Conservation (phyloP, 2,329 filamentous ascomycete species). For the Trichophyton mentagrophytes region DNA sequence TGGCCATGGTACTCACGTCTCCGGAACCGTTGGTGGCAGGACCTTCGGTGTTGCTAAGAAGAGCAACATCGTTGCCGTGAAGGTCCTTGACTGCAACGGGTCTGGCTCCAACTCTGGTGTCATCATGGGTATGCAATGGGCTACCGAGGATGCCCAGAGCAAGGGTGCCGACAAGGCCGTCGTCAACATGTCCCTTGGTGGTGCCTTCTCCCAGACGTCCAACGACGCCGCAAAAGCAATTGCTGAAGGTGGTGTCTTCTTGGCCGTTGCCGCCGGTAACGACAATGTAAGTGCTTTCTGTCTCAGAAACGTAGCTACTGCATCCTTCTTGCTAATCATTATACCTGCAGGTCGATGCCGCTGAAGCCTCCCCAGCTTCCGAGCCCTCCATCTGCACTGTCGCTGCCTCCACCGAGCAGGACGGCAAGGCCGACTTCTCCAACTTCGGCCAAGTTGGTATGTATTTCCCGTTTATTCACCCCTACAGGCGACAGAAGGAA, state of each 20-base stretch:
- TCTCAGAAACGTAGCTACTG: background rate
- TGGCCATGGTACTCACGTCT: conserved; percentile 30
- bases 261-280: conserved; percentile 33
- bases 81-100: conserved; percentile 35
- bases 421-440: conserved; percentile 28
- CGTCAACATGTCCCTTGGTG: conserved; percentile 28
- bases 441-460: conserved; percentile 23
- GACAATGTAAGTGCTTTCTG: conserved; percentile 16
- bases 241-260: conserved; percentile 27
- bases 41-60: conserved; percentile 29
- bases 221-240: conserved; percentile 29
- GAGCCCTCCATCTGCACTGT: conserved; percentile 29
- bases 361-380: conserved; percentile 24
- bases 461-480: background rate
- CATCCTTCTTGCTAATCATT: background rate
- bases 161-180: conserved; percentile 22
- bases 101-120: conserved; percentile 35
- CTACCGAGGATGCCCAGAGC: conserved; percentile 21
- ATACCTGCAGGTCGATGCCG: conserved; percentile 4
- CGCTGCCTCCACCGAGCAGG: conserved; percentile 24
- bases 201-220: conserved; percentile 24
- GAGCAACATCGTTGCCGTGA: conserved; percentile 34
- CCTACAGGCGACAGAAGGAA: background rate
- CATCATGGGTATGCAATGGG: conserved; percentile 37
- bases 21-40: conserved; percentile 24